A percentile compares a stretch with the other conserved stretches of the same genome.
Evolutionary conservation across 192 early-diverging fungal species (phyloP).

Genomic region (Coemansia sp.): DNA sequence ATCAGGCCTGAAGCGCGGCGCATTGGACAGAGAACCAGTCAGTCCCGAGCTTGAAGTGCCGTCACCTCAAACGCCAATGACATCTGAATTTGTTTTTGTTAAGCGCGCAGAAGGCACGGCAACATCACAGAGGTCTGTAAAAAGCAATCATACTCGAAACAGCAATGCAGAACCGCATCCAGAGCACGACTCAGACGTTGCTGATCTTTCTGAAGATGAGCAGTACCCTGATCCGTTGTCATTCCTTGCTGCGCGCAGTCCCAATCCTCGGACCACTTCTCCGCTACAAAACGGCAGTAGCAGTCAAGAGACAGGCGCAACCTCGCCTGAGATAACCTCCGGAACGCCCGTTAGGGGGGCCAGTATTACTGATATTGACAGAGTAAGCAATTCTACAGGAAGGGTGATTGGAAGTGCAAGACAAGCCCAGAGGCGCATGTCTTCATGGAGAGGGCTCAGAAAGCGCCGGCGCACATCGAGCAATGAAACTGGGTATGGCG

Average conservation of each 20-base stretch:
- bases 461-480: slow-evolving; percentile 41
- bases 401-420: background rate
- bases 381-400: background rate
- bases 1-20: background rate
- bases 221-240: slow-evolving; percentile 21
- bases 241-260: slow-evolving; percentile 10
- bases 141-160: background rate
- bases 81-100: slow-evolving; percentile 3
- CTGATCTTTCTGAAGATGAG: slow-evolving; percentile 3
- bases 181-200: background rate
- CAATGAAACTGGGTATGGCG: slow-evolving; percentile 20
- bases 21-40: background rate
- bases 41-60: slow-evolving; percentile 39
- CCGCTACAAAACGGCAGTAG: background rate
- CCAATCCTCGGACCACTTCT: slow-evolving; percentile 1
- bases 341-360: background rate
- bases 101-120: background rate
- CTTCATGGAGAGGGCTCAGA: slow-evolving; percentile 20
- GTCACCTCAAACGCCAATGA: background rate
- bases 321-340: background rate
- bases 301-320: background rate
- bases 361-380: background rate
- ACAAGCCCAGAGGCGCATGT: background rate
- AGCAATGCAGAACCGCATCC: background rate
- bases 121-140: background rate